phyloP scores from a whole-genome alignment of 2,329 filamentous ascomycete species.

The Hirsutella rhossiliensis region DNA sequence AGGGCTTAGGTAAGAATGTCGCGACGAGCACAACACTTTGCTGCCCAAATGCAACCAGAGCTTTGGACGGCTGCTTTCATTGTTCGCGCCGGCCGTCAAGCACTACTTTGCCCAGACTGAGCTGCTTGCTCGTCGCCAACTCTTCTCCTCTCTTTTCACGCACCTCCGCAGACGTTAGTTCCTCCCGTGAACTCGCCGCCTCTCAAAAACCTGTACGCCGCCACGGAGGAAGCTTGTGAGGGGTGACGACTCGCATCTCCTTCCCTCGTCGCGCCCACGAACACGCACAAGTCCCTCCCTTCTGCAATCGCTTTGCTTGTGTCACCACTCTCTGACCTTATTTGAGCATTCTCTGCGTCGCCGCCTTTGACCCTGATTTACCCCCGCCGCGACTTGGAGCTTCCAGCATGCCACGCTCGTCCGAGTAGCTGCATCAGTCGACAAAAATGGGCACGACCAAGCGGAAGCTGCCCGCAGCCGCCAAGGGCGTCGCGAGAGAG shows the following conservation, averaged over 20 bases:
- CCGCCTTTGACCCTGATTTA: background rate
- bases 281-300: background rate
- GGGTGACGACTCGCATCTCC: too few relatives aligned
- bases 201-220: too few relatives aligned
- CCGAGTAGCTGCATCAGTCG: background rate
- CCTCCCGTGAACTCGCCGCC: too few relatives aligned
- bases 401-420: background rate
- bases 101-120: background rate
- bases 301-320: background rate
- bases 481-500: constrained; percentile 21
- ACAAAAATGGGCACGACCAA: constrained; percentile 24
- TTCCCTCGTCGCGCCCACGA: too few relatives aligned
- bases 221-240: too few relatives aligned
- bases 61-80: background rate
- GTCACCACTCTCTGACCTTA: background rate
- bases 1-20: background rate
- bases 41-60: background rate
- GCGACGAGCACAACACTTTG: background rate
- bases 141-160: too few relatives aligned
- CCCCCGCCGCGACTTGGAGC: background rate
- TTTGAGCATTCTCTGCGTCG: background rate
- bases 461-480: constrained; percentile 17
- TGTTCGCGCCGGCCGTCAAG: background rate
- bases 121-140: too few relatives aligned
- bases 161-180: too few relatives aligned